Conservation (phyloP, 225 moss, liverwort and hornwort species). For the Bryoerythrophyllum caledonicum region DNA sequence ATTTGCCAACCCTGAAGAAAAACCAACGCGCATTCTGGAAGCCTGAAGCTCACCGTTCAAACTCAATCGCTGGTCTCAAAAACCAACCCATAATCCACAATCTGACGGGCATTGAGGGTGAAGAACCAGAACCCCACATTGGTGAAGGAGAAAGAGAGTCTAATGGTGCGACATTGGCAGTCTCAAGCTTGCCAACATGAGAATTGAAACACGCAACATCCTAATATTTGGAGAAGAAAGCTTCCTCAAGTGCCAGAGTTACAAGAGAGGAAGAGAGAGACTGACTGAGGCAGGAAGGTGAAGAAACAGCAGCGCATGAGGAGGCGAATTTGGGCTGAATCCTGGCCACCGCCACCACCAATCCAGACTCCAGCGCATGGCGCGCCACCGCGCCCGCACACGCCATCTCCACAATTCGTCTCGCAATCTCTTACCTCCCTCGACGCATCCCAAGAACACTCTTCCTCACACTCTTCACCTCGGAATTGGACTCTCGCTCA, state of each 20-base stretch:
- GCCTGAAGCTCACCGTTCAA: too few relatives aligned
- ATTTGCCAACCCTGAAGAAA: too few relatives aligned
- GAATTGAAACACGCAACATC: too few relatives aligned
- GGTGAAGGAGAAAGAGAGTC: background rate
- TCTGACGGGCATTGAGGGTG: too few relatives aligned
- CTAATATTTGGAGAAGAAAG: too few relatives aligned
- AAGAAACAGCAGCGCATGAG: background rate
- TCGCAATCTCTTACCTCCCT: background rate
- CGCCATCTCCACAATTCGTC: background rate
- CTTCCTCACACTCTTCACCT: background rate
- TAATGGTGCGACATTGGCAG: too few relatives aligned
- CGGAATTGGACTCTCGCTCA: background rate
- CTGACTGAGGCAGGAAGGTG: background rate
- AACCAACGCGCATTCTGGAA: too few relatives aligned
- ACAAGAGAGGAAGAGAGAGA: background rate
- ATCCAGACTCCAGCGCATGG: background rate
- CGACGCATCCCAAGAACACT: background rate
- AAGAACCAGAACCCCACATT: background rate
- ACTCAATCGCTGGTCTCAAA: too few relatives aligned
- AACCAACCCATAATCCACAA: too few relatives aligned
- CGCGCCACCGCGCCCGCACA: constrained; percentile 1
- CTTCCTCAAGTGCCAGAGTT: background rate
- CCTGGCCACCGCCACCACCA: constrained; percentile 9
- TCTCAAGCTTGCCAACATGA: too few relatives aligned
- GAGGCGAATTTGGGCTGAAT: background rate